Conservation (phyloP, 2,329 filamentous ascomycete species). For the Neonectria coccinea region DNA sequence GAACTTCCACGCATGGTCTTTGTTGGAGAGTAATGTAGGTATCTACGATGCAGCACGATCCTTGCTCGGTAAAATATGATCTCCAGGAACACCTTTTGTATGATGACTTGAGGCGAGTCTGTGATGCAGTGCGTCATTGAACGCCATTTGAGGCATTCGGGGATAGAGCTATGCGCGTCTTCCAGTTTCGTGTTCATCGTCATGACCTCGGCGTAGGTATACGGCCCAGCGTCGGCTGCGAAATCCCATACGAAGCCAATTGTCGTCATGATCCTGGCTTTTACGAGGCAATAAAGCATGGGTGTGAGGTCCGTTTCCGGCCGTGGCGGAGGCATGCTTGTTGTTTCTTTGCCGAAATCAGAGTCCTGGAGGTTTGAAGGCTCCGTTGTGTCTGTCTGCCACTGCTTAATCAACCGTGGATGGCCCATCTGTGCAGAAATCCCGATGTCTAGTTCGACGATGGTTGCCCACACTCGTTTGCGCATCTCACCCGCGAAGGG, state of each 20-base stretch:
- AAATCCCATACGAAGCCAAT: conserved; percentile 42
- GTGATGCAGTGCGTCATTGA: conserved; percentile 54
- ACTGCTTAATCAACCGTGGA: conserved; percentile 56
- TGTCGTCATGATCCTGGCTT: conserved; percentile 37
- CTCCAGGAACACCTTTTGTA: conserved; percentile 56
- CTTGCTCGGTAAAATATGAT: conserved; percentile 56
- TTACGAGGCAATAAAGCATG: conserved; percentile 34
- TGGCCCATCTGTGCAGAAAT: conserved; percentile 60
- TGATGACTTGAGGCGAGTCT: conserved; percentile 53
- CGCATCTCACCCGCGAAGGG: conserved; percentile 56
- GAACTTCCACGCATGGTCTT: neutral
- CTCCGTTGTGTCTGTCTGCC: conserved; percentile 55
- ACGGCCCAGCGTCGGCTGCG: neutral
- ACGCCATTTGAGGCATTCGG: conserved; percentile 50
- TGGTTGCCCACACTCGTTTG: conserved; percentile 55
- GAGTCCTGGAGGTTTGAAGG: conserved; percentile 58
- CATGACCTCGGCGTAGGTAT: conserved; percentile 47
- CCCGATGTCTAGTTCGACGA: conserved; percentile 56
- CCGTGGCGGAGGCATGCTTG: conserved; percentile 51
- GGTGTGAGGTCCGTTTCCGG: conserved; percentile 47
- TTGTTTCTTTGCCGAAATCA: conserved; percentile 54
- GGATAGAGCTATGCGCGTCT: conserved; percentile 45
- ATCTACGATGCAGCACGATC: conserved; percentile 57
- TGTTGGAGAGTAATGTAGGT: neutral
- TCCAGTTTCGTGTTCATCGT: conserved; percentile 52